Percentiles rank a stretch among this genome's conserved stretches.
Evolutionary conservation across 2,329 filamentous ascomycete species (phyloP).

Genomic region (Penicillium sp.): DNA sequence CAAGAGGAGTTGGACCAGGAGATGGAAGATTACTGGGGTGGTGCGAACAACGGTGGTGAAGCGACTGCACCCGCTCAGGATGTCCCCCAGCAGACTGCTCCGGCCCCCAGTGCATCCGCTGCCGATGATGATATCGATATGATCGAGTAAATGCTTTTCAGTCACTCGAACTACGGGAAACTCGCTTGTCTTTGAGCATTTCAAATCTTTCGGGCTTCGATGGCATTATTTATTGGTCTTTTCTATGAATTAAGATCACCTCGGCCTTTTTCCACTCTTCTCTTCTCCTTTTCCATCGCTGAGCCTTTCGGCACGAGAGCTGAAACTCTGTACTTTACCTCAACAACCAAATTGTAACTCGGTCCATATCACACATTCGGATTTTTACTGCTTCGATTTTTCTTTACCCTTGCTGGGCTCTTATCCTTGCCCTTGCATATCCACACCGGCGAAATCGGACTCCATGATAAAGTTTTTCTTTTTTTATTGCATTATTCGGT

Average conservation of each 20-base stretch:
- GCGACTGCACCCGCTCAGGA: constrained; percentile 33
- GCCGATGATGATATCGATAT: constrained; percentile 64
- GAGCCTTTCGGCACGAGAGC: neutral
- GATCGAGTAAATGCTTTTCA: constrained; percentile 55
- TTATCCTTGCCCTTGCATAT: neutral
- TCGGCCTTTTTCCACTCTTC: neutral
- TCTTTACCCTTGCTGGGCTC: neutral
- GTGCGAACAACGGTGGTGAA: constrained; percentile 37
- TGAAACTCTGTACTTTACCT: constrained; percentile 16
- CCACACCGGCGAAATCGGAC: neutral
- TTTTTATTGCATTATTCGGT: neutral
- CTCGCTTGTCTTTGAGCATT: neutral
- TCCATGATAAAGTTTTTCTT: neutral
- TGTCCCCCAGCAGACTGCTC: constrained; percentile 23
- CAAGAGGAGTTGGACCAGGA: constrained; percentile 92
- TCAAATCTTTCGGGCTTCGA: neutral
- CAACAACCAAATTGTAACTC: constrained; percentile 18
- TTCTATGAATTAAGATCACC: neutral
- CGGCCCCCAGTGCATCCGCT: constrained; percentile 21
- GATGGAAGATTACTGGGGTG: constrained; percentile 89
- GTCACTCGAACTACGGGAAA: neutral
- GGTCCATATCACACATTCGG: neutral
- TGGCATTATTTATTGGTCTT: neutral
- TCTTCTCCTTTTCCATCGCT: neutral
- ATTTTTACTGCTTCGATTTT: neutral